phyloP scores from a whole-genome alignment of 2,329 filamentous ascomycete genomes.

The Fusarium nanum region DNA sequence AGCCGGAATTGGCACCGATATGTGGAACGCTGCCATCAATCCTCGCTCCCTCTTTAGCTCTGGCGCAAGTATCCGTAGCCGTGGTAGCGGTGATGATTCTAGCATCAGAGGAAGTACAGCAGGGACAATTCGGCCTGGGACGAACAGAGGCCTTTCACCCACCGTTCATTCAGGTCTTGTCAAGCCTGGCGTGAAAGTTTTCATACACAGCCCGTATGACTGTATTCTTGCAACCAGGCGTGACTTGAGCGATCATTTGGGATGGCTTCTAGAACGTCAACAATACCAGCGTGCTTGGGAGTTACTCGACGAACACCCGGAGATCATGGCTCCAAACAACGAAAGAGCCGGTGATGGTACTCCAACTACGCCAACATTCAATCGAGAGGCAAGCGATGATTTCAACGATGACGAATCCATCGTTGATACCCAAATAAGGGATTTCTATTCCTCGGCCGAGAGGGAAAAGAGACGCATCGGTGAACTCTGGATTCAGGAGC shows the following conservation, averaged over 20 bases:
- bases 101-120: slow-evolving; percentile 57
- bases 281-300: slow-evolving; percentile 90
- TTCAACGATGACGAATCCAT: slow-evolving; percentile 76
- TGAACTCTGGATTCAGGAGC: slow-evolving; percentile 91
- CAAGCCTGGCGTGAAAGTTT: slow-evolving; percentile 76
- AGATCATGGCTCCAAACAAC: slow-evolving; percentile 64
- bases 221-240: slow-evolving; percentile 92
- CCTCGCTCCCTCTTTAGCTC: slow-evolving; percentile 89
- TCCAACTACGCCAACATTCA: slow-evolving; percentile 57
- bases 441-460: slow-evolving; percentile 74
- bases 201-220: slow-evolving; percentile 96
- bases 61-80: slow-evolving; percentile 78
- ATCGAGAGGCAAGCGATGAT: slow-evolving; percentile 62
- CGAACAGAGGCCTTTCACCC: slow-evolving; percentile 44
- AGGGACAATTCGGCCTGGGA: slow-evolving; percentile 47
- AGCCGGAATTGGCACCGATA: slow-evolving; percentile 76
- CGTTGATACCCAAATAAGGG: slow-evolving; percentile 68
- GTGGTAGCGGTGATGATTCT: slow-evolving; percentile 70
- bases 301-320: slow-evolving; percentile 87
- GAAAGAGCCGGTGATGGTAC: slow-evolving; percentile 56
- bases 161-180: slow-evolving; percentile 65
- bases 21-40: slow-evolving; percentile 93
- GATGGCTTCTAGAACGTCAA: slow-evolving; percentile 85
- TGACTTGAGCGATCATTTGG: slow-evolving; percentile 85
- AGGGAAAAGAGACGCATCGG: slow-evolving; percentile 92